Base-by-base conservation (phyloP, 225 moss, liverwort and hornwort species). In the Physcomitrium patens region DNA sequence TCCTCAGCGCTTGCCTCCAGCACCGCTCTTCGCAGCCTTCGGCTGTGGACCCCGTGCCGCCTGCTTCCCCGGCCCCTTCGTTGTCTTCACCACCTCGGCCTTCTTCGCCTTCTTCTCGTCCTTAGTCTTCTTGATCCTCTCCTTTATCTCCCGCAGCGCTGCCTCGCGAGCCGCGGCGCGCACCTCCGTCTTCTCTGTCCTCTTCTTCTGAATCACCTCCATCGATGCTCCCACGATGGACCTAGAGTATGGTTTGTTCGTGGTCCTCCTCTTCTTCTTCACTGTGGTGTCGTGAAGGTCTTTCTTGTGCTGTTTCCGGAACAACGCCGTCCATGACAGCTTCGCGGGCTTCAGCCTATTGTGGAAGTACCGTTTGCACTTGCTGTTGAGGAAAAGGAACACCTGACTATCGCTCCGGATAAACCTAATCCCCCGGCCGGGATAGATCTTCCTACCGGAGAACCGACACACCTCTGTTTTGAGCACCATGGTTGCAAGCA, bases 141-240 rank as follows among this genome's bases (percentile, higher is more conserved):
- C 73, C 48, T 73, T 73, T 15, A 73, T 73, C 61, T 73, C 73
- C 17, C 73, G 61, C 62, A 77, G 51, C 18, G 77, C 77, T 62
- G 77, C 70, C 60, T 80, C 80, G 11, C 80, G 61, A 63, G 80
- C 80, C 5, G 75, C 80, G 16, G 74, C 80, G 44, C 75, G 80
- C 2, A 80, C 80, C 60, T 80, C 80, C 0, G 74, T 80, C 75
- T 75, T 80, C 75, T 80, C 75, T 1, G 75, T 52, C 74, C 75
- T 60, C 75, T 80, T 80, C 80, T 80, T 80, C 80, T 80, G 79
- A 41, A 80, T 80, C 13, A 74, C 73, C 48, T 80, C 79, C 74
- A 80, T 7, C 13, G 79, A 80, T 10, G 79, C 79, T 17, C 79
- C 79, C 3, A 37, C 31, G 31, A 37, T 37, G 31, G 31, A 37